Evolutionary conservation across 2,329 filamentous ascomycete species (phyloP), one percentile per base, ranked within the genome.

Genomic region (Allantophomopsis lycopodina): DNA sequence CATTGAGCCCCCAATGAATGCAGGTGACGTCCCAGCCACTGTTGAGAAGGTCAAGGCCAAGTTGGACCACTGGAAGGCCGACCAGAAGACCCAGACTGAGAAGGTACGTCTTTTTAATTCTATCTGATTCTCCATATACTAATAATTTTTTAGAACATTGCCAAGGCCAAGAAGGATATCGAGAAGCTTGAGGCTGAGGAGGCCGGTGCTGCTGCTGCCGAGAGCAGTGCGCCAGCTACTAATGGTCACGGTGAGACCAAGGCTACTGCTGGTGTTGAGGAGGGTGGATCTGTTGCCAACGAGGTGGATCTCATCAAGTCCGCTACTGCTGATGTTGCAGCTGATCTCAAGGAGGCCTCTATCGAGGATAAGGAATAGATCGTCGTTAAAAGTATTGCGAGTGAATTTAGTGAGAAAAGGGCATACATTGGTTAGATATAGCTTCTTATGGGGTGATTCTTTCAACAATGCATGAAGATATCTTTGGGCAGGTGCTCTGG

Each of bases 101-200:
- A 82, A 85, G 66, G 91, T 94, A 65, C 11, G 69, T 80, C 64
- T 48, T 30, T 32, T 12, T 36, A 32, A 6, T n/a, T 31, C 16
- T 5, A 17, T 39, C 28, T 6, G n/a, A 34, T 46, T 44, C 48
- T 54, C 43, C 48, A 42, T 40, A 47, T 49, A 42, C 55, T 64
- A 55, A 64, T 44, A 12, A 30, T 7, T 21, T 7, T 7, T 32
- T 20, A 96, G 91, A 98, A 98, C 70, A 81, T 96, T 45, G 84
- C 86, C 47, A 94, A 95, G 64, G 91, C 91, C 45, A 83, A 94
- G 69, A 89, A 89, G 63, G 87, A 95, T 62, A 93, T 98, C 46
- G 85, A 88, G 58, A 79, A 79, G 50, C 75, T 96, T 41, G 89
- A 95, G 58, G 77, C 79, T 41, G 68, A 73, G 47, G 73, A 74